A percentile compares a stretch with the other conserved stretches of the same genome.
Evolutionary conservation across 1,139 yeast genomes (phyloP).

Genomic region (Blastobotrys aristatus): DNA sequence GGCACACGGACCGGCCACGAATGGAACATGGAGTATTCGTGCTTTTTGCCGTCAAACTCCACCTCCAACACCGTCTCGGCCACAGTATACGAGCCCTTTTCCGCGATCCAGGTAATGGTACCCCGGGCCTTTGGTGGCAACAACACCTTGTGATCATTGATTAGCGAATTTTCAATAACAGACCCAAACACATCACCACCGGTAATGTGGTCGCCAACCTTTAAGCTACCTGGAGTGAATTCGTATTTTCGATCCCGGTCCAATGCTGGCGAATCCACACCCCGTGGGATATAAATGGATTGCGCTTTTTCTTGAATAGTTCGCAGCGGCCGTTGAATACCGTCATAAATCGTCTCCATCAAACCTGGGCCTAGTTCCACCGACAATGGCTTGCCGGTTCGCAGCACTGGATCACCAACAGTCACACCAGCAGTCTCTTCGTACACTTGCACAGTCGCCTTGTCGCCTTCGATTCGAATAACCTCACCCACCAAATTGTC

Average conservation of each 20-base stretch:
- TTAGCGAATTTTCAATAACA: constrained; percentile 85
- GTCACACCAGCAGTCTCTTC: constrained; percentile 99
- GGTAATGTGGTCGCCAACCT: constrained; percentile 94
- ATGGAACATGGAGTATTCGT: constrained; percentile 88
- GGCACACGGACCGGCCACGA: constrained; percentile 99
- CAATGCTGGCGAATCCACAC: constrained; percentile 93
- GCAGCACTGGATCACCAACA: constrained; percentile 95
- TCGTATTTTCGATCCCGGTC: constrained; percentile 78
- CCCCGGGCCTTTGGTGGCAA: constrained; percentile 99
- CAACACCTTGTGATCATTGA: constrained; percentile 87
- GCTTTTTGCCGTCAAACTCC: constrained; percentile 85
- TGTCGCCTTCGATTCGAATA: constrained; percentile 91
- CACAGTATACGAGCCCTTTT: constrained; percentile 83
- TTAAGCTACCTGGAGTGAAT: constrained; percentile 70
- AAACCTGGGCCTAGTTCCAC: constrained; percentile 99
- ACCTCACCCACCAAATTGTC: constrained; percentile 97
- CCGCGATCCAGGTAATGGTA: constrained; percentile 85
- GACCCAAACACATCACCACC: constrained; percentile 98
- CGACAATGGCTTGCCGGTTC: constrained; percentile 97
- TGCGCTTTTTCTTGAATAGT: constrained; percentile 82
- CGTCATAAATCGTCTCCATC: constrained; percentile 98
- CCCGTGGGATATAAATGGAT: constrained; percentile 96
- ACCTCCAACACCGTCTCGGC: constrained; percentile 88
- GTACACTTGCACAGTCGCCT: constrained; percentile 96
- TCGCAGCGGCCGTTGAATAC: constrained; percentile 97